These are phyloP conservation scores for Luzula sylvatica DNA, from an alignment of 176 grass and related monocot genomes.

Conservation along the genomic window DNA sequence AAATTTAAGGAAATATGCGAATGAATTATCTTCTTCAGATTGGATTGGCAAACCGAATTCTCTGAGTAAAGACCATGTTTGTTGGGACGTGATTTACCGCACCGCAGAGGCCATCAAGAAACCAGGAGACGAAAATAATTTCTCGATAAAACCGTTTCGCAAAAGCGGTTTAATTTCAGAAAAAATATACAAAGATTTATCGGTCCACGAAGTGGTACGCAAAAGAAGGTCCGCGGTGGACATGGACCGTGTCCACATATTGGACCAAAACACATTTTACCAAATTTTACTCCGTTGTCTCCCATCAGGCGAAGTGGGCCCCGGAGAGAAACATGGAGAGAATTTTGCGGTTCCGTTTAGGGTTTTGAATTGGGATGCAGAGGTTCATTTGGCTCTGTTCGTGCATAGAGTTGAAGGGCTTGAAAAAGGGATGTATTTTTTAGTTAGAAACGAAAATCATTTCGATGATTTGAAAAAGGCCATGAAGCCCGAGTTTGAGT, in stretches of 20 bases:
- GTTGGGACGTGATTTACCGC: constrained; percentile 79
- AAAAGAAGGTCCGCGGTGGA: constrained; percentile 59
- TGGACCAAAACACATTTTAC: constrained; percentile 60
- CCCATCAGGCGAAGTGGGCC: constrained; percentile 47
- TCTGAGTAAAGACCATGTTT: constrained; percentile 80
- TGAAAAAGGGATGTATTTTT: constrained; percentile 70
- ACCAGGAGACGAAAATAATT: constrained; percentile 20
- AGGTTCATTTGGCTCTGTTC: constrained; percentile 73
- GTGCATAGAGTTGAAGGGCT: constrained; percentile 56
- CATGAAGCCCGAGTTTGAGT: constrained; percentile 67
- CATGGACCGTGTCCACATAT: constrained; percentile 59
- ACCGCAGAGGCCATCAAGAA: constrained; percentile 75
- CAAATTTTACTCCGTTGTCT: constrained; percentile 79
- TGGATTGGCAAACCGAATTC: constrained; percentile 53
- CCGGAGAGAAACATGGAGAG: constrained; percentile 38
- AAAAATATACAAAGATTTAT: constrained; percentile 47
- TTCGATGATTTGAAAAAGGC: constrained; percentile 42
- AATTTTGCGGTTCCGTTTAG: constrained; percentile 60
- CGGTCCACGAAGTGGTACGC: constrained; percentile 44
- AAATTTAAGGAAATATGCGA: constrained; percentile 25
- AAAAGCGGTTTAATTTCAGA: constrained; percentile 29
- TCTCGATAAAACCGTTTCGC: constrained; percentile 39
- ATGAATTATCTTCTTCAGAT: constrained; percentile 26
- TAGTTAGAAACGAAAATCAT: constrained; percentile 79
- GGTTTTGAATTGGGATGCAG: constrained; percentile 67